Conservation (phyloP, 2,329 filamentous ascomycete genomes). For the Claviceps paspali region DNA sequence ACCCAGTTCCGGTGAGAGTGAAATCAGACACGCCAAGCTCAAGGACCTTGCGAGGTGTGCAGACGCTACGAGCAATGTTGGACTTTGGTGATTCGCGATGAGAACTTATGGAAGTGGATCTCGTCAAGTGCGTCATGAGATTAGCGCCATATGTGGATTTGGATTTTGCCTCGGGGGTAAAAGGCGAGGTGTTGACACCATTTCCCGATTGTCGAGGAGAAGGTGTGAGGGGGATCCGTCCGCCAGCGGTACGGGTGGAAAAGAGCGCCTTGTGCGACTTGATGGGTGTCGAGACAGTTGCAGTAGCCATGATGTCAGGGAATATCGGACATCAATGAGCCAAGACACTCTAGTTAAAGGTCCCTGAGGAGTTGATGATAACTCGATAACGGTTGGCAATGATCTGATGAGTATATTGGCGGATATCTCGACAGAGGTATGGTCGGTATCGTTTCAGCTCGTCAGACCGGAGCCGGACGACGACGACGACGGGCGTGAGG, state of each 20-base stretch:
- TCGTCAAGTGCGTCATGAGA: constrained; percentile 63
- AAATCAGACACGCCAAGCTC: constrained; percentile 91
- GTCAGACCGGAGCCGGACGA: constrained; percentile 20
- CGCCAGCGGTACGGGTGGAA: constrained; percentile 81
- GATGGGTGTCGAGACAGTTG: constrained; percentile 73
- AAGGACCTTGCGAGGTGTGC: constrained; percentile 66
- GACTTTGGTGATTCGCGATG: constrained; percentile 89
- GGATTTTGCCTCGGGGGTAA: constrained; percentile 52
- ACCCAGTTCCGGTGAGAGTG: constrained; percentile 70
- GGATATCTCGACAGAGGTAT: constrained; percentile 24
- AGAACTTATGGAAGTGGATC: constrained; percentile 46
- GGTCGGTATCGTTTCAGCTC: constrained; percentile 25
- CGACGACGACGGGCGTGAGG: constrained; percentile 14
- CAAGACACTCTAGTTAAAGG: constrained; percentile 46
- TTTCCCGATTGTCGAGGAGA: constrained; percentile 60
- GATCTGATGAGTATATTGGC: constrained; percentile 34
- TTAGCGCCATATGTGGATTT: constrained; percentile 73
- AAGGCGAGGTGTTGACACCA: constrained; percentile 53
- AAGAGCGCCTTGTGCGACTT: constrained; percentile 93
- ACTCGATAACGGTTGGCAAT: constrained; percentile 21
- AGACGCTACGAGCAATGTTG: constrained; percentile 65
- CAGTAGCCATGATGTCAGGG: constrained; percentile 56
- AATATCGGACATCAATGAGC: constrained; percentile 12
- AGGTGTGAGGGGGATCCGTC: constrained; percentile 85
- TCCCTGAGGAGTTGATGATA: constrained; percentile 40